Percentiles rank a stretch among this genome's conserved stretches.
Evolutionary conservation across 2,329 filamentous ascomycete genomes (phyloP).

Genomic region (Elsinoe arachidis): DNA sequence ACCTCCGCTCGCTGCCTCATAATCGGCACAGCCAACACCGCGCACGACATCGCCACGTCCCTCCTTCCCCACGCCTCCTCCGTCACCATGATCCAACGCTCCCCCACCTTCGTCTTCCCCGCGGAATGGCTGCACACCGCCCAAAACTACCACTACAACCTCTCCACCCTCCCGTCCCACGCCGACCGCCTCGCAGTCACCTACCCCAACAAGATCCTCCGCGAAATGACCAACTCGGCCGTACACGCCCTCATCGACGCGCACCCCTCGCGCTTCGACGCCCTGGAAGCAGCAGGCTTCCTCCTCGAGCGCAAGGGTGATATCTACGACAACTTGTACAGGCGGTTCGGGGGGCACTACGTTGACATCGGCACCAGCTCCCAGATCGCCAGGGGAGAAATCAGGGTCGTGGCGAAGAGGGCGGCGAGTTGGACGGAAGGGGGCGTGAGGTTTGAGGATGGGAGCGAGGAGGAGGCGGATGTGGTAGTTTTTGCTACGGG

Average conservation of each 20-base stretch:
- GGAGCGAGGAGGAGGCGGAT: slow-evolving; percentile 35
- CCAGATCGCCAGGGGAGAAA: slow-evolving; percentile 37
- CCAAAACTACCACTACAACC: slow-evolving; percentile 18
- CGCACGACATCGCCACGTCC: slow-evolving; percentile 42
- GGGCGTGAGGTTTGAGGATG: slow-evolving; percentile 38
- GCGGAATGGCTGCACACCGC: slow-evolving; percentile 21
- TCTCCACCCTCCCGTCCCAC: slow-evolving; percentile 15
- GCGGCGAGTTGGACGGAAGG: slow-evolving; percentile 30
- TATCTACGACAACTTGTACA: slow-evolving; percentile 32
- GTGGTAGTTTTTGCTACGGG: slow-evolving; percentile 41
- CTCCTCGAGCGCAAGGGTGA: slow-evolving; percentile 31
- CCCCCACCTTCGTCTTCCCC: slow-evolving; percentile 34
- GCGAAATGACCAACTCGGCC: slow-evolving; percentile 26
- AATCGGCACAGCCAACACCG: slow-evolving; percentile 42
- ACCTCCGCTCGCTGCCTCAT: slow-evolving; percentile 38
- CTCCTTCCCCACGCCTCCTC: slow-evolving; percentile 36
- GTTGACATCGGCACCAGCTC: slow-evolving; percentile 38
- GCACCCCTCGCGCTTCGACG: slow-evolving; percentile 33
- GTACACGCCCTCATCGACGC: slow-evolving; percentile 23
- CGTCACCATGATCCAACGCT: slow-evolving; percentile 41
- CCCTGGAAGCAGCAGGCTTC: slow-evolving; percentile 36
- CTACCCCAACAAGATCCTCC: slow-evolving; percentile 24
- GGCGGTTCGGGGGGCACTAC: slow-evolving; percentile 40
- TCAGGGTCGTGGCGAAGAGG: slow-evolving; percentile 36
- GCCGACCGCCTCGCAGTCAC: slow-evolving; percentile 21